phyloP scores from a whole-genome alignment of 2,329 filamentous ascomycete genomes.

The Cyphellophora europaea region DNA sequence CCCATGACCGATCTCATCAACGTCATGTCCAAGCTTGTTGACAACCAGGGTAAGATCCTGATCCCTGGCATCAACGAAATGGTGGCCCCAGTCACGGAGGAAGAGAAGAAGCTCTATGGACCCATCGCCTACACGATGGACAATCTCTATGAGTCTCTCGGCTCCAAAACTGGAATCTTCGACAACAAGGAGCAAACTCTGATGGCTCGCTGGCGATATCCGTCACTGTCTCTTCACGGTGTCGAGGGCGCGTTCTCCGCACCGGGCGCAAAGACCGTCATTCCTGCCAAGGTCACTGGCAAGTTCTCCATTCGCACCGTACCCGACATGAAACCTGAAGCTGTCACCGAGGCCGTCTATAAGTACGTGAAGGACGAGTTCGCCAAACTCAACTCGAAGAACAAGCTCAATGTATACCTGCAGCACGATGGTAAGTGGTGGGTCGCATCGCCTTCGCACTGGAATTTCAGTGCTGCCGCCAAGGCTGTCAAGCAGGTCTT shows the following conservation, averaged over 20 bases:
- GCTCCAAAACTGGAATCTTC: constrained; percentile 78
- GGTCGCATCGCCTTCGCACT: constrained; percentile 95
- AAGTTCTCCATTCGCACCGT: constrained; percentile 99
- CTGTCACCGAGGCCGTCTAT: constrained; percentile 77
- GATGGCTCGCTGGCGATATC: constrained; percentile 93
- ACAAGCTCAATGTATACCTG: constrained; percentile 69
- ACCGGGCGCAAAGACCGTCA: constrained; percentile 94
- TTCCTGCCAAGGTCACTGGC: constrained; percentile 92
- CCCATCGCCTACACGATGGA: constrained; percentile 94
- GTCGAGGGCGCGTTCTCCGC: constrained; percentile 91
- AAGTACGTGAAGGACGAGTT: constrained; percentile 78
- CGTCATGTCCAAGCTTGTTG: constrained; percentile 74
- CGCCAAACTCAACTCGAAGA: constrained; percentile 83
- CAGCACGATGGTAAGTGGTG: constrained; percentile 97
- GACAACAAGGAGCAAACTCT: constrained; percentile 83
- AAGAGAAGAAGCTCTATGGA: constrained; percentile 82
- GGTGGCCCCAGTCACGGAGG: constrained; percentile 76
- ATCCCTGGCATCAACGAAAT: constrained; percentile 92
- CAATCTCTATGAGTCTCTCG: constrained; percentile 83
- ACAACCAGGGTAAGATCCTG: constrained; percentile 82
- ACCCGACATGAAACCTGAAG: constrained; percentile 89
- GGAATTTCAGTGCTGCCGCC: constrained; percentile 91
- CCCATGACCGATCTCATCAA: constrained; percentile 94
- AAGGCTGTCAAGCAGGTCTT: constrained; percentile 97
- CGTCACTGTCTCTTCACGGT: constrained; percentile 87